Percentiles rank a stretch among this genome's conserved stretches.
Evolutionary conservation across 2,329 filamentous ascomycete species (phyloP).

Genomic region (Alternaria triticina): DNA sequence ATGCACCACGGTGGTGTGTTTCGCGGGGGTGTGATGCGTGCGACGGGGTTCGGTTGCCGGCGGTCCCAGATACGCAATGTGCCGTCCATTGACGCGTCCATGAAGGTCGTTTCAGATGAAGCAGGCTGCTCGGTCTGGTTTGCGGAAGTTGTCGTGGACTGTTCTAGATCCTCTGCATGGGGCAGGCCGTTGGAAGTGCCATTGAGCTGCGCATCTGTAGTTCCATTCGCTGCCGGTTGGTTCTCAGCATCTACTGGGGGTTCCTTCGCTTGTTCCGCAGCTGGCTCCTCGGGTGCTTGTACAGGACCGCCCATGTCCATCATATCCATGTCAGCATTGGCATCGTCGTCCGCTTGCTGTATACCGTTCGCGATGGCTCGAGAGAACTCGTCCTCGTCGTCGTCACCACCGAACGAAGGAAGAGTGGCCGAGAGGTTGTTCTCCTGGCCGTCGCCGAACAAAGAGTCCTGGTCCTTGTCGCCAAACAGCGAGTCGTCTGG

Average conservation of each 20-base stretch:
- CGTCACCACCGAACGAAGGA: constrained; percentile 71
- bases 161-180: constrained; percentile 56
- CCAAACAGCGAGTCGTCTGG: constrained; percentile 85
- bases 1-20: constrained; percentile 95
- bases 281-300: constrained; percentile 43
- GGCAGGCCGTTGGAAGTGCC: constrained; percentile 56
- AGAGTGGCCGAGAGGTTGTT: constrained; percentile 52
- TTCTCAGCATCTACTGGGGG: constrained; percentile 18
- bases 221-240: constrained; percentile 27
- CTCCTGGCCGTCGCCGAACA: constrained; percentile 78
- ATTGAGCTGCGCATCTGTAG: constrained; percentile 22
- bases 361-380: constrained; percentile 68
- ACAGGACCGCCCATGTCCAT: constrained; percentile 53
- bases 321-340: constrained; percentile 53
- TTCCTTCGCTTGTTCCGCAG: constrained; percentile 28
- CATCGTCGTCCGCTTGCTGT: constrained; percentile 53
- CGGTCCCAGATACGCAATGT: constrained; percentile 92
- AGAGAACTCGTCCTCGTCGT: constrained; percentile 84
- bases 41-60: constrained; percentile 76
- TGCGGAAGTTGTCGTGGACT: constrained; percentile 19
- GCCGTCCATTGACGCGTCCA: constrained; percentile 87
- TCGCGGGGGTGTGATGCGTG: constrained; percentile 75
- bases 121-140: constrained; percentile 50
- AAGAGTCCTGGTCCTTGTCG: constrained; percentile 73
- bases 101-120: constrained; percentile 78